A percentile compares a stretch with the other conserved stretches of the same genome.
These are phyloP conservation scores for Orychophragmus violaceus DNA, from an alignment of 345 rosid species.

Conservation along the genomic window DNA sequence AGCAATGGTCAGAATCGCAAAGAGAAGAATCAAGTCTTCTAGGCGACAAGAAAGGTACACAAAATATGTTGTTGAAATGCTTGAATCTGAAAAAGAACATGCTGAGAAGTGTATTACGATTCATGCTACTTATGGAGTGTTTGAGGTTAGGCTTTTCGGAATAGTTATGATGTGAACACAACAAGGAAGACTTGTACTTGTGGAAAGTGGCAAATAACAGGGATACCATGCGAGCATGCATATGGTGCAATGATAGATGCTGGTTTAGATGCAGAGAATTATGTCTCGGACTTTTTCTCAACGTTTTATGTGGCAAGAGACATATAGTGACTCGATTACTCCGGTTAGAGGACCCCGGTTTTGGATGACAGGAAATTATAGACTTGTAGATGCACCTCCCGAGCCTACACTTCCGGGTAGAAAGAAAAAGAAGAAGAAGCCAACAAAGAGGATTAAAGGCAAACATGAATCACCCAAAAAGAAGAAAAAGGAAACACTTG, in stretches of 20 bases:
- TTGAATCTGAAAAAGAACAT: neutral
- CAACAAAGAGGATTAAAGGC: neutral
- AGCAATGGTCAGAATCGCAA: neutral
- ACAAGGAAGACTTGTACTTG: neutral
- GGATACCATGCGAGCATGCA: neutral
- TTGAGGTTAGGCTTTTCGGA: neutral
- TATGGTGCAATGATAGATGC: neutral
- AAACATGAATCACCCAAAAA: neutral
- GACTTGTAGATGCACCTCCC: neutral
- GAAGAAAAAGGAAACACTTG: neutral
- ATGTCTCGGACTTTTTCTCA: neutral
- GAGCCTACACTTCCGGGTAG: neutral
- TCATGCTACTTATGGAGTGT: neutral
- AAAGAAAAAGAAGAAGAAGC: neutral
- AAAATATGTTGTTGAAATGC: neutral
- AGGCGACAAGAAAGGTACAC: neutral
- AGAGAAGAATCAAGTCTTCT: neutral
- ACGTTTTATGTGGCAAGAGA: neutral
- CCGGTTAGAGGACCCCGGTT: neutral
- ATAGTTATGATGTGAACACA: neutral
- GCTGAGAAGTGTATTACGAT: neutral
- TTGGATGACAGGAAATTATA: neutral
- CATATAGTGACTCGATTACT: neutral
- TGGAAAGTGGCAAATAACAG: neutral
- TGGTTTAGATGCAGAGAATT: neutral